phyloP scores from a whole-genome alignment of 176 grass and related monocot species.

The Guadua angustifolia region DNA sequence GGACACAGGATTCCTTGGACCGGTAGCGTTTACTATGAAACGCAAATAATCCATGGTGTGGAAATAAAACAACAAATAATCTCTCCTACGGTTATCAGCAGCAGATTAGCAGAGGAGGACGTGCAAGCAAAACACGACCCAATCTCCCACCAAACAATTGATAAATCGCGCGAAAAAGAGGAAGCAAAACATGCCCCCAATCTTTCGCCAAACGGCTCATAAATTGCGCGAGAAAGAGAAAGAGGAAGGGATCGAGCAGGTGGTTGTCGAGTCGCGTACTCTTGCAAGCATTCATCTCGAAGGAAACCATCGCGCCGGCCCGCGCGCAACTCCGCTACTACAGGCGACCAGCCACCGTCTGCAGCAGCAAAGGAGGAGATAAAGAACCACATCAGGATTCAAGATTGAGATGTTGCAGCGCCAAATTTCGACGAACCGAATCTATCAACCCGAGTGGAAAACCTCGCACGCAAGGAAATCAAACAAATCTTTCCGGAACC shows the following conservation, averaged over 20 bases:
- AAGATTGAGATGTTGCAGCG: not conserved
- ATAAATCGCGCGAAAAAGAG: too few species aligned
- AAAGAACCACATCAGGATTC: not conserved
- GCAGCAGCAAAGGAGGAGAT: not conserved
- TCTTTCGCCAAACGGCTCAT: conserved; percentile 10
- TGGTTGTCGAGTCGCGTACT: conserved; percentile 53
- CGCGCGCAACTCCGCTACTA: not conserved
- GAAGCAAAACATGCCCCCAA: too few species aligned
- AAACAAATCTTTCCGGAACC: not conserved
- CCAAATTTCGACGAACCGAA: not conserved
- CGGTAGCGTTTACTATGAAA: too few species aligned
- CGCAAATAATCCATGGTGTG: too few species aligned
- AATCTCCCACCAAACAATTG: too few species aligned
- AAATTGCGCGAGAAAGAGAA: conserved; percentile 16
- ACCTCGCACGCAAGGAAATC: not conserved
- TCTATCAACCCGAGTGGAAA: not conserved
- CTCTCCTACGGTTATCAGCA: too few species aligned
- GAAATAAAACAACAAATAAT: too few species aligned
- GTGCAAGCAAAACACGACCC: too few species aligned
- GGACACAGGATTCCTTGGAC: too few species aligned
- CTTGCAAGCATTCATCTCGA: conserved; percentile 80
- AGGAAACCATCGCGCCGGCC: conserved; percentile 65
- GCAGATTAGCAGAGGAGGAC: too few species aligned
- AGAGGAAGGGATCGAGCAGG: not conserved
- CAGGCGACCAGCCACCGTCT: conserved; percentile 27